These are phyloP conservation scores for Raphanus sativus DNA, from an alignment of 345 rosid genomes.

Conservation along the genomic window DNA sequence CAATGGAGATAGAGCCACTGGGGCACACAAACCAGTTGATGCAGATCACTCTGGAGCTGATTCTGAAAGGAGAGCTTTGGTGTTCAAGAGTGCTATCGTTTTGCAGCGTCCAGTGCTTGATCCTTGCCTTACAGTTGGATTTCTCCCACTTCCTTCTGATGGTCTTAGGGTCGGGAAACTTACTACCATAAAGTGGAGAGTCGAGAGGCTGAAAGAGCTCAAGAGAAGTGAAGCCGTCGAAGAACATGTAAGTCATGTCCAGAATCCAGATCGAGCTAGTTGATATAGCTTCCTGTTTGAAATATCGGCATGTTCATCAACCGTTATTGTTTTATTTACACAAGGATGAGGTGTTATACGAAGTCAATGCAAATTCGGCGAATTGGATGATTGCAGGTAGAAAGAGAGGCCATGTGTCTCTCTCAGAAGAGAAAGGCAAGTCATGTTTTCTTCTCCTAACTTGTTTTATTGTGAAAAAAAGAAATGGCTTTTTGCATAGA, in stretches of 20 bases:
- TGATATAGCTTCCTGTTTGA: neutral
- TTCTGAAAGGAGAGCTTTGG: constrained; percentile 50
- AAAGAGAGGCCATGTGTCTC: constrained; percentile 81
- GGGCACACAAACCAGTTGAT: constrained; percentile 82
- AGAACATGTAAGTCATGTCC: constrained; percentile 49
- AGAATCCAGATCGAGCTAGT: constrained; percentile 1
- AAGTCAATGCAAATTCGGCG: constrained; percentile 69
- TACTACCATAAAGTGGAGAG: constrained; percentile 81
- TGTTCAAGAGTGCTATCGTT: constrained; percentile 75
- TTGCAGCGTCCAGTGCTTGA: constrained; percentile 91
- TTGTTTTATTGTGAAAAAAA: neutral
- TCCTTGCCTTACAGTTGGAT: constrained; percentile 90
- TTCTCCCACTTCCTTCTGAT: constrained; percentile 76
- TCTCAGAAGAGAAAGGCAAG: constrained; percentile 69
- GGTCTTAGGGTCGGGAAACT: constrained; percentile 92
- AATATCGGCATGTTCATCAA: neutral
- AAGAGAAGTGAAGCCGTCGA: constrained; percentile 44
- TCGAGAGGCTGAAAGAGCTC: constrained; percentile 75
- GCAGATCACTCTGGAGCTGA: constrained; percentile 43
- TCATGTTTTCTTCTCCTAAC: neutral
- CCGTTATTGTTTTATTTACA: constrained; percentile 11
- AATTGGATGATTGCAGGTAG: constrained; percentile 99
- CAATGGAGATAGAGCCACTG: constrained; percentile 68
- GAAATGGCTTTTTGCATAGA: neutral
- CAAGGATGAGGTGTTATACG: constrained; percentile 83